Base-by-base conservation (phyloP, 164 flowering plant species). In the Macadamia tetraphylla region DNA sequence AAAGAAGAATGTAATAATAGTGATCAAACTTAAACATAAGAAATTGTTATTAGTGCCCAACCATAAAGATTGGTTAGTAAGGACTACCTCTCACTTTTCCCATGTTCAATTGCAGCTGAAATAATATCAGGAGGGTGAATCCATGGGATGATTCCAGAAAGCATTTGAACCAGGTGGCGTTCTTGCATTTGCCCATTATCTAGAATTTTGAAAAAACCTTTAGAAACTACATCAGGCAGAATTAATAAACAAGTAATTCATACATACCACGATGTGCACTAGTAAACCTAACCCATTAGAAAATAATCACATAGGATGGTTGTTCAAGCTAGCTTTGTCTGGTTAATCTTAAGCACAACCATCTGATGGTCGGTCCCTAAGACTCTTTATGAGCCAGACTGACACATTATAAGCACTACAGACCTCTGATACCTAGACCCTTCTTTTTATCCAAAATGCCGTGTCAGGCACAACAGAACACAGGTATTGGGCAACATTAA, bases 61-160 rank as follows among this genome's bases (percentile, higher is more conserved):
- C 63, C 58, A 31, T 46, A 51, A 18, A 51, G 10, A 18, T 9
- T 67, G 29, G 56, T 60, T 71, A 9, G 35, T 67, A 60, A 3
- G 55, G 53, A 65, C 30, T 52, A 95, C 99, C 99, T 92, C 80
- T 86, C 99, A 81, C 96, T 88, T 79, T 79, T 92, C 68, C 99
- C 99, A 81, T 70, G 53, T 77, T 81, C 81, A 76, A 94, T 84
- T 15, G 82, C 92, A 67, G 72, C 58, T 68, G 84, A 61, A 71
- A 90, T 80, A 65, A 67, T 83, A 79, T 82, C 88, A 65, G 97
- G 92, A 64, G 99, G 99, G 75, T 88, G 84, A 65, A 92, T 71
- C 99, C 99, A 94, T 29, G 73, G 79, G 40, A 90, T 67, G 74
- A 92, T 76, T 67, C 91, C 96, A 56, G 91, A 87, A 6, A 94